Evolutionary conservation across 768 basidiomycete species (phyloP).

Genomic region (Boletus rubropictus): DNA sequence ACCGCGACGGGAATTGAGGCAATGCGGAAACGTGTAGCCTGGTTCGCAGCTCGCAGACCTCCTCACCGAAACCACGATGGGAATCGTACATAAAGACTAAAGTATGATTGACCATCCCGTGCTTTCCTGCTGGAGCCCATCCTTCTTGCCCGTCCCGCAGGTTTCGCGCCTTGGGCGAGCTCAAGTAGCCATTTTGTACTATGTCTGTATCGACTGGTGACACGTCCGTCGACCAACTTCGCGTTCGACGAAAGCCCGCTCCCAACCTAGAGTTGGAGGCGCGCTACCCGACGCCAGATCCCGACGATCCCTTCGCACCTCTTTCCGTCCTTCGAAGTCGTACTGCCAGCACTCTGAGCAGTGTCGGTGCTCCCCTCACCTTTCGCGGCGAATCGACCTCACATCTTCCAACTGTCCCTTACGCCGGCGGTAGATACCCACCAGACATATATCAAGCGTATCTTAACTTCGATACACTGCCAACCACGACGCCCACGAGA

Average conservation of each 20-base stretch:
- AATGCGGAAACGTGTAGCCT: constrained; percentile 26
- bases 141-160: constrained; percentile 9
- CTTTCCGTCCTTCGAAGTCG: constrained; percentile 60
- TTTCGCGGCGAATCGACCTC: constrained; percentile 29
- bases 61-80: constrained; percentile 35
- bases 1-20: constrained; percentile 29
- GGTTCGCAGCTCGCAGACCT: constrained; percentile 18
- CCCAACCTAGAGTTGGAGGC: constrained; percentile 46
- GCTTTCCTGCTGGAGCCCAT: constrained; percentile 17
- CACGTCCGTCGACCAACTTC: constrained; percentile 20
- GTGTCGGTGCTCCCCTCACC: constrained; percentile 22
- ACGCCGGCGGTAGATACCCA: constrained; percentile 30
- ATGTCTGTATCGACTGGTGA: constrained; percentile 29
- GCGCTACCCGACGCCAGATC: constrained; percentile 64
- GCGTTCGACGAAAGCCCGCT: constrained; percentile 48
- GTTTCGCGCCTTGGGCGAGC: constrained; percentile 10
- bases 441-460: constrained; percentile 30
- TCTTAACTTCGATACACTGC: constrained; percentile 10
- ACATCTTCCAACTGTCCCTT: constrained; percentile 28
- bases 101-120: constrained; percentile 7
- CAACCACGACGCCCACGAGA: constrained; percentile 8
- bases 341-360: constrained; percentile 40
- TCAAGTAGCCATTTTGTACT: constrained; percentile 21
- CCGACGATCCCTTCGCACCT: constrained; percentile 63
- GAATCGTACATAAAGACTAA: constrained; percentile 27